Evolutionary conservation across 23 red algal genomes (phyloP), one percentile per base, ranked within the genome.

Genomic region (Gracilaria vermiculophylla): DNA sequence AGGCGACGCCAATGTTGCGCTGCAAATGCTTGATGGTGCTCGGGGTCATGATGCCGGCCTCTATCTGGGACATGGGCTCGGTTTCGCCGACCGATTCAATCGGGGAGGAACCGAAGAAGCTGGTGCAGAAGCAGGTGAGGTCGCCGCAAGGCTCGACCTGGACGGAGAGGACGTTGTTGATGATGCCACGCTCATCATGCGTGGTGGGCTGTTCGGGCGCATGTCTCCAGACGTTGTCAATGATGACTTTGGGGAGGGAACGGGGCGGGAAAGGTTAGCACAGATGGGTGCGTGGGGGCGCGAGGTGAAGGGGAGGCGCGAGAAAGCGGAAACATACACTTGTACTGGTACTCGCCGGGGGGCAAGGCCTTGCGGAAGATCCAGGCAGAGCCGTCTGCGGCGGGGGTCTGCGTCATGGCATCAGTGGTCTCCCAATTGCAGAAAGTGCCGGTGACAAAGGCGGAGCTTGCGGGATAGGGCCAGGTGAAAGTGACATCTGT

Each of bases 121-220:
- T 62, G 23, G 93, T 65, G 84, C 97, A 99, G 66, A 99, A 99
- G 66, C 97, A 99, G 35, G 85, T 94, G 60, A 81, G 43, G 52
- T 99, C 97, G 53, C 94, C 97, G 74, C 97, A 99, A 28, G 88
- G 55, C 67, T 95, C 87, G 17, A 99, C 85, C 15, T 72, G 87
- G 21, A 99, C 97, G 2, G 86, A 85, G 25, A 99, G 82, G 49
- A 90, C 88, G 78, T 99, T 99, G 91, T 99, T 99, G 62, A 99
- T 91, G 21, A 99, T 99, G 39, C 97, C 93, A 19, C 97, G 92
- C 71, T 99, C 97, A 72, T 99, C 97, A 42, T 70, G 79, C 31
- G 81, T 58, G 32, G 75, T 77, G n/a, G 97, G 97, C 70, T 99
- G 97, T 24, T 95, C 97, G 8, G 93, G 93, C 23, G 97, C 92